Conservation (phyloP, 2,329 filamentous ascomycete genomes). For the Aureobasidium uvarum region DNA sequence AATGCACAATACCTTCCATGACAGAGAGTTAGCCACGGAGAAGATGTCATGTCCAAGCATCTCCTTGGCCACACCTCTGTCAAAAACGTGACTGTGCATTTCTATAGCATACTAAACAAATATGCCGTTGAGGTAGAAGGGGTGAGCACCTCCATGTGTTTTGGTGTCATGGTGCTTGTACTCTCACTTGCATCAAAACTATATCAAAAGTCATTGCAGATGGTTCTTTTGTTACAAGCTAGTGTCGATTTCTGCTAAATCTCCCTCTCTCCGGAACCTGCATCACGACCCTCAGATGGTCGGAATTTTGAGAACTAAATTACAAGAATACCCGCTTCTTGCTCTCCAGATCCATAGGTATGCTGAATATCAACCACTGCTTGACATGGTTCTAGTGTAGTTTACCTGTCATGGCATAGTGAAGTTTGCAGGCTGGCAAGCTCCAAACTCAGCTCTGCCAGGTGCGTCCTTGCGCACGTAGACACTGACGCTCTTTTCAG, state of each 20-base stretch:
- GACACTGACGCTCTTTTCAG: conserved; percentile 56
- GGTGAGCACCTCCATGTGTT: no score
- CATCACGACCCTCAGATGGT: neutral
- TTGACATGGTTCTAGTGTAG: neutral
- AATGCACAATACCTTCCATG: no score
- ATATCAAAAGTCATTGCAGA: neutral
- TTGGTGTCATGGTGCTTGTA: no score
- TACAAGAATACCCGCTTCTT: neutral
- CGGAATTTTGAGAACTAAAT: neutral
- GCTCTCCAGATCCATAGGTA: neutral
- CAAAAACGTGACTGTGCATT: no score
- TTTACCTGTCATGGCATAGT: neutral
- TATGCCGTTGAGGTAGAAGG: no score
- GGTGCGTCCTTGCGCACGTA: conserved; percentile 60
- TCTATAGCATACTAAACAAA: no score
- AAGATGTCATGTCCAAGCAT: no score
- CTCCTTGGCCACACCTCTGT: no score
- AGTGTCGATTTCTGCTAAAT: neutral
- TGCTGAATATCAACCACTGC: neutral
- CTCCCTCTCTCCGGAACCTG: neutral
- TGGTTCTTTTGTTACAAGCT: neutral
- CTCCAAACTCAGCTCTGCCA: conserved; percentile 48
- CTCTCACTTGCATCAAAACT: no score
- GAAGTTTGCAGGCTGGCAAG: conserved; percentile 28
- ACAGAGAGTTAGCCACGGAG: no score